Conservation (phyloP, 1,139 yeast species). For the Sugiyamaella neomexicana region DNA sequence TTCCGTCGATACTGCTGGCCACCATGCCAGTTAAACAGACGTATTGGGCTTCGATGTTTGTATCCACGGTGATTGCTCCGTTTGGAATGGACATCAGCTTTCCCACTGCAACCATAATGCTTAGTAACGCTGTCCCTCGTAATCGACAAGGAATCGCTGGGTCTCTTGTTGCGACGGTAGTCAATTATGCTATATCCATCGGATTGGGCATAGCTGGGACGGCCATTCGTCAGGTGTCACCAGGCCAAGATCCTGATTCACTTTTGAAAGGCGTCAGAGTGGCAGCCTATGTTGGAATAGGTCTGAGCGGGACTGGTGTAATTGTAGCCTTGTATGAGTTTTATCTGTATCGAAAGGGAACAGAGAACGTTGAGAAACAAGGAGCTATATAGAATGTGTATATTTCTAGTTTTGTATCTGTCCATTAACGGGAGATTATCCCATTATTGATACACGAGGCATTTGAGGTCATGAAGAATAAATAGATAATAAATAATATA, state of each 20-base stretch:
- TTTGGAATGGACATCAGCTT: constrained; percentile 66
- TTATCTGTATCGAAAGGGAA: neutral
- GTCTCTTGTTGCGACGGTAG: constrained; percentile 57
- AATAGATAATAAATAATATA: no score
- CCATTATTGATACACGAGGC: no score
- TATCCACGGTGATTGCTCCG: constrained; percentile 48
- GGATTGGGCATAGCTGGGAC: constrained; percentile 66
- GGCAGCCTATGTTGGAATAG: constrained; percentile 53
- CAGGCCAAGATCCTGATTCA: constrained; percentile 39
- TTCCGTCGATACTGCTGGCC: constrained; percentile 47
- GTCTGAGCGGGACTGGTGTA: constrained; percentile 50
- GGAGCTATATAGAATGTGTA: neutral
- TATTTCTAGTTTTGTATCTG: no score
- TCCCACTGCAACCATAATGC: constrained; percentile 57
- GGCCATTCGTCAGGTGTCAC: constrained; percentile 47
- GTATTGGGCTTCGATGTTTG: constrained; percentile 56
- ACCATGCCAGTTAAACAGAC: constrained; percentile 49
- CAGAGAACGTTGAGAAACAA: neutral
- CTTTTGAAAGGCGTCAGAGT: constrained; percentile 45
- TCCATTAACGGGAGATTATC: no score
- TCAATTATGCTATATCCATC: constrained; percentile 60
- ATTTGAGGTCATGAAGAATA: no score
- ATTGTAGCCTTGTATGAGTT: constrained; percentile 21
- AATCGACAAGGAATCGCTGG: constrained; percentile 66
- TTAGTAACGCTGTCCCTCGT: constrained; percentile 51